Evolutionary conservation across 2,329 filamentous ascomycete species (phyloP), one percentile per base, ranked within the genome.

Genomic region (Graphiopsis chlorocephala): DNA sequence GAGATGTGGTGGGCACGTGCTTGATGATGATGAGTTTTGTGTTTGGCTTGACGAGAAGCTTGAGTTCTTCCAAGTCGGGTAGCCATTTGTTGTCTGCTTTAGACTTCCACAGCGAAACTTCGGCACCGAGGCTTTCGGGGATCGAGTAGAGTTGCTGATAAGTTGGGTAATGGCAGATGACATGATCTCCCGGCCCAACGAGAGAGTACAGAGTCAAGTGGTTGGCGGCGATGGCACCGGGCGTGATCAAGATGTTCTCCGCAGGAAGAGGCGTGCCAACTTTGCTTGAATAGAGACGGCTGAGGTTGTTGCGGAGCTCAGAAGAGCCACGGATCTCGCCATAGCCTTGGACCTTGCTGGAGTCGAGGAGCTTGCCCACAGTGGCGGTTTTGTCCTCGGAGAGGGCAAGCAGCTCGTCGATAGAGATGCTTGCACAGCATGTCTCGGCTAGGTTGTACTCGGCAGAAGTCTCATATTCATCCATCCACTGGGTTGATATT

Each of bases 61-160:
- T 85, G 29, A 96, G 78, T 65, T 91, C 87, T 6, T 85, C 81
- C 15, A 92, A 75, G 68, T 92, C 83, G 0, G 90, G 86, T 7
- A 89, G 78, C 80, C 89, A 95, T 17, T 84, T 82, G 57, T 91
- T 84, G 25, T 86, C 81, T 45, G 85, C 82, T 57, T 83, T 84
- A 10, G 92, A 82, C 73, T 85, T 87, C 92, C 92, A 96, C 12
- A 94, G 76, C 48, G 88, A 87, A 17, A 96, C 90, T n/a, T 91
- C 86, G 0, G 91, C 91, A 0, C 92, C 92, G 5, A 96, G 79
- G 42, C 87, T 89, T 69, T 83, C 82, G 0, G 92, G 91, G 0
- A 96, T 85, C 11, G 87, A 82, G 73, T 94, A 95, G 1, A 96
- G 83, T 71, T 95, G 91, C 75, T 95, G 91, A 72, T 95, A 96